Evolutionary conservation across 495 filamentous ascomycete genomes (phyloP), one percentile per base, ranked within the genome.

Genomic region (Chaetomium fimeti): DNA sequence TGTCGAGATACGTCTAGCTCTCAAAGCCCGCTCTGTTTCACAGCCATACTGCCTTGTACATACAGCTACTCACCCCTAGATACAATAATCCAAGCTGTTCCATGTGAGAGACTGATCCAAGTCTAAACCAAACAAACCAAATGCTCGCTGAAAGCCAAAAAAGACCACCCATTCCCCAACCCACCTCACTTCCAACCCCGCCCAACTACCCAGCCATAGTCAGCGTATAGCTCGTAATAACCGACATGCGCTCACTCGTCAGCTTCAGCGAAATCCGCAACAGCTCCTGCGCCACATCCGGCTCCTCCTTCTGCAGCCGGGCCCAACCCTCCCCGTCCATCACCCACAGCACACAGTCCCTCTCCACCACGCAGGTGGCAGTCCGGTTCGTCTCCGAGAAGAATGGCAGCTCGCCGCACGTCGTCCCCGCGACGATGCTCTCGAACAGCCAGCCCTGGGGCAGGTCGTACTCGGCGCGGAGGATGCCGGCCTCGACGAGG

Each of bases 321-420:
- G 80, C 80, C 91, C 92, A 98, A 38, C 81, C 79, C 66, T 84
- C 81, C 58, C 74, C 75, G 57, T 85, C 87, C 78, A 98, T 79
- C 68, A 88, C 77, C 94, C 94, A 98, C 16, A 88, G 86, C 16
- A 93, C 86, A 62, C 87, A 88, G 66, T 93, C 85, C 54, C 88
- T 85, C 70, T 97, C 93, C 0, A 89, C 88, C 60, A 86, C 81
- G 27, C 96, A 92, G 2, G 91, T 96, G 20, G 91, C 91, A 7
- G 92, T 97, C 43, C 94, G 83, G 29, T 85, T 83, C 0, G 92
- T 97, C 69, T 91, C 89, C 18, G 88, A 89, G 76, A 98, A 98
- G 79, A 98, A 98, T 0, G 94, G 94, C 59, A 98, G 76, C 76
- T 98, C 94, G 28, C 94, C 94, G 71, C 93, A 97, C 12, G 94